These are phyloP conservation scores for Houttuynia cordata DNA, from an alignment of 164 flowering plant species.

Conservation along the genomic window DNA sequence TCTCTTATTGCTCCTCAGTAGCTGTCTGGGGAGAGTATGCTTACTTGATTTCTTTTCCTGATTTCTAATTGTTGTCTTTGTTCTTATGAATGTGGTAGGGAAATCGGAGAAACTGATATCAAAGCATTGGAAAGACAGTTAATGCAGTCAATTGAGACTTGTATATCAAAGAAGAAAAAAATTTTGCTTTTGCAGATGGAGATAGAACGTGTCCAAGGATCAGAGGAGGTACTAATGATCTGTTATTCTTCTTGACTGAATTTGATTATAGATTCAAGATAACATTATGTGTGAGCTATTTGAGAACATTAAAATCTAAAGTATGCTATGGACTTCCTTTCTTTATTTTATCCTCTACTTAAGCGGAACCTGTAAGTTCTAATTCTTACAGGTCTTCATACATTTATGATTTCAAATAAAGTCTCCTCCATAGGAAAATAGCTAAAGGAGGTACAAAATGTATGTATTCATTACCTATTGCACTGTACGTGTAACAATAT, in stretches of 20 bases:
- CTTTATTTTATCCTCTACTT: no score
- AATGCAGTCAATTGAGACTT: conserved; percentile 91
- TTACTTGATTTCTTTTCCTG: background rate
- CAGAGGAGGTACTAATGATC: conserved; percentile 60
- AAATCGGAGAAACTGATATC: conserved; percentile 85
- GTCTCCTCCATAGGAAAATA: no score
- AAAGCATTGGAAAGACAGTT: conserved; percentile 85
- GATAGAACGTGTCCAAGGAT: conserved; percentile 76
- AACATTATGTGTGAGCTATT: no score
- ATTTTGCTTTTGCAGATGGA: conserved; percentile 77
- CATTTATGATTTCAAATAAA: no score
- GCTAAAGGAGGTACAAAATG: no score
- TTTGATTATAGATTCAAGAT: no score
- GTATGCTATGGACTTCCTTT: no score
- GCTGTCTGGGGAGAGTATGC: background rate
- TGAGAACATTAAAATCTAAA: no score
- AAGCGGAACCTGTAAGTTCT: no score
- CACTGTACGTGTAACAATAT: no score
- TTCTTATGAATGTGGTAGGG: conserved; percentile 31
- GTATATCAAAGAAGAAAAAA: conserved; percentile 84
- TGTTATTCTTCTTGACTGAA: background rate
- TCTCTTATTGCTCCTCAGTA: background rate
- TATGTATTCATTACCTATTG: no score
- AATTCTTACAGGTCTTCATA: no score
- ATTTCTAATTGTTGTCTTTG: background rate